phyloP scores from a whole-genome alignment of 2,329 filamentous ascomycete genomes.

The Domatiomyces catenatus region DNA sequence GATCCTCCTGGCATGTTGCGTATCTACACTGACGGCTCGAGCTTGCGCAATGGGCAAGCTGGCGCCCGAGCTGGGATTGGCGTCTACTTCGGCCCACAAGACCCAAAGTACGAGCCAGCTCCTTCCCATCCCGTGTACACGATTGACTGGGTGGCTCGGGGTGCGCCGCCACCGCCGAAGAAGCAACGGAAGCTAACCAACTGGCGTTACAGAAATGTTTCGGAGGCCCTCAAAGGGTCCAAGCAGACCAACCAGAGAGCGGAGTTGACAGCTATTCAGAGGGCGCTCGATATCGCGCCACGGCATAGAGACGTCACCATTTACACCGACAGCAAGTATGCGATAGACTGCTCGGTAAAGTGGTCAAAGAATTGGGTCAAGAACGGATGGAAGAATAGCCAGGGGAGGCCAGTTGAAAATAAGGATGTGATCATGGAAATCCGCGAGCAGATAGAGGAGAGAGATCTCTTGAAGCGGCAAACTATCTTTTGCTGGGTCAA shows the following conservation, averaged over 20 bases:
- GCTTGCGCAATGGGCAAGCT: slow-evolving; percentile 41
- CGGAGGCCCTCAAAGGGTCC: slow-evolving; percentile 57
- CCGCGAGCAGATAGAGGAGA: slow-evolving; percentile 53
- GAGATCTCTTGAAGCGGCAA: slow-evolving; percentile 41
- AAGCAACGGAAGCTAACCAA: slow-evolving; percentile 13
- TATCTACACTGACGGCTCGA: slow-evolving; percentile 51
- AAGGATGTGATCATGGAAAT: slow-evolving; percentile 66
- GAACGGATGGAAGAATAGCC: slow-evolving; percentile 62
- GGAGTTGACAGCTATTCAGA: slow-evolving; percentile 77
- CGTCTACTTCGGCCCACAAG: slow-evolving; percentile 47
- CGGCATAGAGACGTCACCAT: slow-evolving; percentile 56
- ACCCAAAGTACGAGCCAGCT: slow-evolving; percentile 34
- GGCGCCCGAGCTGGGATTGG: slow-evolving; percentile 46
- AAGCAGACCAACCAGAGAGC: slow-evolving; percentile 89
- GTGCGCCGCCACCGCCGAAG: background rate
- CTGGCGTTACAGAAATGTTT: slow-evolving; percentile 44
- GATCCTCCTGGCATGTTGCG: slow-evolving; percentile 36
- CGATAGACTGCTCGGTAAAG: slow-evolving; percentile 72
- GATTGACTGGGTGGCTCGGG: slow-evolving; percentile 14
- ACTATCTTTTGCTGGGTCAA: slow-evolving; percentile 81
- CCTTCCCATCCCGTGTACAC: slow-evolving; percentile 11
- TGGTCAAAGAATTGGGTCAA: slow-evolving; percentile 68
- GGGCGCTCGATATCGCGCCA: slow-evolving; percentile 63
- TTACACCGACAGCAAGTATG: slow-evolving; percentile 76
- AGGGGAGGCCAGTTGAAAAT: slow-evolving; percentile 64